Percentiles rank a stretch among this genome's conserved stretches.
Evolutionary conservation across 176 grass and related monocot species (phyloP).

Genomic region (Panicum miliaceum): DNA sequence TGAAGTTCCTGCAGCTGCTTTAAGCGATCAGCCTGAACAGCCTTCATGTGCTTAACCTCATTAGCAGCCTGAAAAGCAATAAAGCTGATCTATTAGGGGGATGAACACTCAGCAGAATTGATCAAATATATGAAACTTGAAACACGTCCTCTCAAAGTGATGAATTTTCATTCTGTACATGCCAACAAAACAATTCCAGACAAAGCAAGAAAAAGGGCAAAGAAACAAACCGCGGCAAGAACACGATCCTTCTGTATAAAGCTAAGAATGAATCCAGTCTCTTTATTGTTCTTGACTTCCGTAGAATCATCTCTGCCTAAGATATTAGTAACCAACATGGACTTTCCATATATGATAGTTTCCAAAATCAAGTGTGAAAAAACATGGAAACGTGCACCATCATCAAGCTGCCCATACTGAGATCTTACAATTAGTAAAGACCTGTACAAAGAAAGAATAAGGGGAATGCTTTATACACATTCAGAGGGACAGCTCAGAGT

Average conservation of each 20-base stretch:
- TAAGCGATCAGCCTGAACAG: constrained; percentile 68
- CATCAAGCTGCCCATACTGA: constrained; percentile 76
- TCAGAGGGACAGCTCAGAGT: background rate
- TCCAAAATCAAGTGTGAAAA: constrained; percentile 89
- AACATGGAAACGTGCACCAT: constrained; percentile 85
- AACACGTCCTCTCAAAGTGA: constrained; percentile 25
- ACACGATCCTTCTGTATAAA: constrained; percentile 92
- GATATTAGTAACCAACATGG: constrained; percentile 81
- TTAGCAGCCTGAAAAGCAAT: constrained; percentile 64
- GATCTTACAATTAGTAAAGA: constrained; percentile 77
- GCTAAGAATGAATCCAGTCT: constrained; percentile 81
- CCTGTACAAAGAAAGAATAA: constrained; percentile 57
- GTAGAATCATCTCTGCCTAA: constrained; percentile 67
- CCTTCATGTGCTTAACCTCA: constrained; percentile 76
- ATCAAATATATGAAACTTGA: constrained; percentile 11
- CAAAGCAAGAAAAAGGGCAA: background rate
- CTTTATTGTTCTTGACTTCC: constrained; percentile 66
- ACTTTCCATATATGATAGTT: constrained; percentile 85
- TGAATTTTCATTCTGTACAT: background rate
- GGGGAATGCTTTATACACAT: background rate
- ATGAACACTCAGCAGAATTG: background rate
- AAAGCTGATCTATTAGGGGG: constrained; percentile 11
- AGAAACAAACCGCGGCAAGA: constrained; percentile 62
- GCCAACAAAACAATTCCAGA: constrained; percentile 5
- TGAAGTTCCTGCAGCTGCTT: constrained; percentile 78